phyloP scores from a whole-genome alignment of 192 early-diverging fungal genomes.

The Dimargaris xerosporica region DNA sequence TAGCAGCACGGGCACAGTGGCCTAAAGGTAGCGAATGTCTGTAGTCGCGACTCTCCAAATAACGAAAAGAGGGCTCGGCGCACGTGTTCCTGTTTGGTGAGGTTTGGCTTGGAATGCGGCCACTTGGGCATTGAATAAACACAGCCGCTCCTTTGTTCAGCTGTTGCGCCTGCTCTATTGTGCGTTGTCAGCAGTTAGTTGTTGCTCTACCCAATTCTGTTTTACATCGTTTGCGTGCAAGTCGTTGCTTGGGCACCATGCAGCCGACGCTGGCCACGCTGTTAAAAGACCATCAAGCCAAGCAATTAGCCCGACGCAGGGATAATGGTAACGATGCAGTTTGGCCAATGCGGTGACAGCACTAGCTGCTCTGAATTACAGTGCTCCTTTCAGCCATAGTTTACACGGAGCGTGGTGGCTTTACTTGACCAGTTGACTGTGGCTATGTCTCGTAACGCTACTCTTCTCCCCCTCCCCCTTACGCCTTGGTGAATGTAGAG shows the following conservation, averaged over 20 bases:
- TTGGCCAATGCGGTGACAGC: not conserved
- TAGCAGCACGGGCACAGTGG: no score
- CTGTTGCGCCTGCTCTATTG: no score
- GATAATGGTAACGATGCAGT: constrained; percentile 30
- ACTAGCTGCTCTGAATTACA: not conserved
- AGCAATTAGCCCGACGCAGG: constrained; percentile 31
- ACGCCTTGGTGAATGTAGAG: constrained; percentile 23
- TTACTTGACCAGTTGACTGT: not conserved
- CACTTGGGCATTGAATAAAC: no score
- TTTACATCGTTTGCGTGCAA: no score
- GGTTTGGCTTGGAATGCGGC: no score
- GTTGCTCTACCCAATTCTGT: no score
- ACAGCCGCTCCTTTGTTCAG: no score
- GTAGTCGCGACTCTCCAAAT: no score
- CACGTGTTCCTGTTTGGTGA: no score
- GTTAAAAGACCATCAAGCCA: constrained; percentile 39
- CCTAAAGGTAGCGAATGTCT: no score
- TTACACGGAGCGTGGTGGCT: not conserved
- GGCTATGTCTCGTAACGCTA: not conserved
- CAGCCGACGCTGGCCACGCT: constrained; percentile 10
- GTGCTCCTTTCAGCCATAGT: not conserved
- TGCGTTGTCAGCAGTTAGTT: no score
- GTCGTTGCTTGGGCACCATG: not conserved
- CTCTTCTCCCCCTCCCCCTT: not conserved
- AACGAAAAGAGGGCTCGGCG: no score